Base-by-base conservation (phyloP, 139 green algal species). In the Chlorella vulgaris region DNA sequence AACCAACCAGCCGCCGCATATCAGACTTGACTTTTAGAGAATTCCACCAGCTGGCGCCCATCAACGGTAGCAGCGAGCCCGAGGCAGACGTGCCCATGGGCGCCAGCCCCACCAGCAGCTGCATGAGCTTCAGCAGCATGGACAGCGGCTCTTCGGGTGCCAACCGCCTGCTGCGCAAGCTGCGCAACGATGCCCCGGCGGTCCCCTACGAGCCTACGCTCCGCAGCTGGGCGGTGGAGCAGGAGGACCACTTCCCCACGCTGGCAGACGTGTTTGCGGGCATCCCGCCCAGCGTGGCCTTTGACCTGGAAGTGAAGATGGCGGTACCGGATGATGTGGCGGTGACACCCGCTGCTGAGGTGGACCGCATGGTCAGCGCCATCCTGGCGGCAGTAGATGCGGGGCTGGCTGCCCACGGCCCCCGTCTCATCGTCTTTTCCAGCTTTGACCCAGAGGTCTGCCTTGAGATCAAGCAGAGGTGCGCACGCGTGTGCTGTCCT, bases 301-400 rank as follows among this genome's bases (percentile, higher is more conserved):
- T 97, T 78, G 92, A 97, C 86, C 89, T 97, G 19, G 94, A 98
- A 85, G 82, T 98, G 29, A 98, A 98, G 86, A 95, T 97, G 91
- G 82, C 87, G 6, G 92, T 91, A 0, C 82, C 89, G 6, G 69
- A 87, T n/a, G 65, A 90, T 29, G 28, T 93, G 36, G 70, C 74
- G 26, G 55, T 76, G n/a, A 94, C 91, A 4, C 78, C 86, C 1
- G 4, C 73, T 2, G 87, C 81, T 8, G 93, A 97, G 86, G 80
- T 97, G 5, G 82, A 91, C 15, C 80, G 90, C 28, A 81, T 91
- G 70, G 73, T 92, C 19, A 36, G 51, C n/a, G 70, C 84, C 26
- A 86, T 89, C 21, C 39, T 91, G 53, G 76, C 55, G 7, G 63
- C 40, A 24, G 76, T 91, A 28, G 65, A 89, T 4, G n/a, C 36